Percentiles rank a stretch among this genome's conserved stretches.
phyloP scores from a whole-genome alignment of 306 rosid genomes.

The Ammopiptanthus mongolicus region DNA sequence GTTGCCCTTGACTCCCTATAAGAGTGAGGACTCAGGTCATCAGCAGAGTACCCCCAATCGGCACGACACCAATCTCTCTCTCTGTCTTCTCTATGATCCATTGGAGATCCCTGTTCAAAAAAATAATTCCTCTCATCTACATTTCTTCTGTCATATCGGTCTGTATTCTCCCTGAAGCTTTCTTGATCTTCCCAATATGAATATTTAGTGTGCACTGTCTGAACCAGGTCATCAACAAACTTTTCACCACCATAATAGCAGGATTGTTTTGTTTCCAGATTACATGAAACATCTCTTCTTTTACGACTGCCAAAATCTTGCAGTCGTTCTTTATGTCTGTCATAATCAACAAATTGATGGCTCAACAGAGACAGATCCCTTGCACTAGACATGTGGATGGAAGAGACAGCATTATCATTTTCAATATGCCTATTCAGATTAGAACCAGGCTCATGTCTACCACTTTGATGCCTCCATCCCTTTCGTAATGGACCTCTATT shows the following conservation, averaged over 20 bases:
- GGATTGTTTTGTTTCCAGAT: conserved; percentile 34
- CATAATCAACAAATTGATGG: conserved; percentile 25
- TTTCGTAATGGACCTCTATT: conserved; percentile 26
- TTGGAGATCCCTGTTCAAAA: conserved; percentile 24
- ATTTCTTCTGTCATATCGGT: conserved; percentile 24
- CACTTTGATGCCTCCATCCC: conserved; percentile 26
- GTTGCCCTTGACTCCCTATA: conserved; percentile 39
- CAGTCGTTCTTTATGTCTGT: conserved; percentile 27
- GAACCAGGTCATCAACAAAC: conserved; percentile 24
- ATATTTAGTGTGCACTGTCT: conserved; percentile 11
- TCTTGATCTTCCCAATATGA: conserved; percentile 18
- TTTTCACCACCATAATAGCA: conserved; percentile 29
- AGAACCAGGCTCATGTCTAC: conserved; percentile 19
- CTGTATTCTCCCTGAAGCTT: conserved; percentile 22
- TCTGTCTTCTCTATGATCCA: conserved; percentile 22
- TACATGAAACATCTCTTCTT: conserved; percentile 32
- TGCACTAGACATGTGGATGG: conserved; percentile 15
- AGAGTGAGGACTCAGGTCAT: conserved; percentile 28
- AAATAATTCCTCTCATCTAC: conserved; percentile 26
- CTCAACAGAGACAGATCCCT: conserved; percentile 31
- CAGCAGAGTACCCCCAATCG: conserved; percentile 19
- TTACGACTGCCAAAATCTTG: conserved; percentile 19
- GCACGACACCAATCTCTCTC: conserved; percentile 27
- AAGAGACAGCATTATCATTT: conserved; percentile 26
- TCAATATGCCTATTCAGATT: conserved; percentile 8